These are phyloP conservation scores for Poa annua DNA, from an alignment of 176 grass and related monocot genomes.

Conservation along the genomic window DNA sequence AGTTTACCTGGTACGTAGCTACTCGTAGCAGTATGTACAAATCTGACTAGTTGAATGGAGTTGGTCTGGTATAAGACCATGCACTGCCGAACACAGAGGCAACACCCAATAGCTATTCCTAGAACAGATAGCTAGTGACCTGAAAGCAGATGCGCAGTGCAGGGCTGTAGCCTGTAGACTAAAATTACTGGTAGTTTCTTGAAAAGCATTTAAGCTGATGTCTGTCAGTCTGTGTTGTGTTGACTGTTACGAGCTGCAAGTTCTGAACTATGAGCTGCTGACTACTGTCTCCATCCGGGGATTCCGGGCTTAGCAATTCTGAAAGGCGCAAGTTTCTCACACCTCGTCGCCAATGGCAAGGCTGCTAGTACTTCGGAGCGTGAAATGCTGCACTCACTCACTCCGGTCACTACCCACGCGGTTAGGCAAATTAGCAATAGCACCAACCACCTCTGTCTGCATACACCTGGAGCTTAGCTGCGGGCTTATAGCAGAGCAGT, in stretches of 20 bases:
- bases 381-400: neutral
- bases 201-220: neutral
- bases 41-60: neutral
- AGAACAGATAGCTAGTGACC: neutral
- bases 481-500: slow-evolving; percentile 30
- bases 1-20: too few species aligned
- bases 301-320: neutral
- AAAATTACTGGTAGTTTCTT: too few species aligned
- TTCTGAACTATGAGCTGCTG: neutral
- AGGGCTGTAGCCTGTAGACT: too few species aligned
- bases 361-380: neutral
- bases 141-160: neutral
- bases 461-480: slow-evolving; percentile 14
- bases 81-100: neutral
- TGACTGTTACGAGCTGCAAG: neutral
- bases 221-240: too few species aligned
- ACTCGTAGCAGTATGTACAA: neutral
- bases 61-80: neutral
- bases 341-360: neutral
- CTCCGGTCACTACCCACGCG: neutral
- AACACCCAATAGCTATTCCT: neutral
- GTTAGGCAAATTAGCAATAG: slow-evolving; percentile 46
- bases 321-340: neutral
- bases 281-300: neutral
- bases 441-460: slow-evolving; percentile 6